These are phyloP conservation scores for Candida alai DNA, from an alignment of 805 yeast genomes.

Conservation along the genomic window DNA sequence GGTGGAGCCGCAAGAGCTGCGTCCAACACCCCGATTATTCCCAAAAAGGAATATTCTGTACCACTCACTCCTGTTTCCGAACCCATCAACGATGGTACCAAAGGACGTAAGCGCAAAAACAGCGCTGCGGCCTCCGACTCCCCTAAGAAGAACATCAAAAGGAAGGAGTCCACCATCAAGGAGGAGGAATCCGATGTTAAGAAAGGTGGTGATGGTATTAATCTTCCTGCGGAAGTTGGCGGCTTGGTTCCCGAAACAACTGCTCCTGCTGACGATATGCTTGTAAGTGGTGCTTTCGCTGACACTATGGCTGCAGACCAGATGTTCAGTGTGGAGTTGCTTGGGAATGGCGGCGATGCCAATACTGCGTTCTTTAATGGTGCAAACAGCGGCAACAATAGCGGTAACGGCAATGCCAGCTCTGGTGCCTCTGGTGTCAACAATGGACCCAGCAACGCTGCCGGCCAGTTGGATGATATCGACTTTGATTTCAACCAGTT, in stretches of 20 bases:
- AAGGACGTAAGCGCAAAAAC: conserved; percentile 27
- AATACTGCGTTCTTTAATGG: background rate
- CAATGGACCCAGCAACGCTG: conserved; percentile 20
- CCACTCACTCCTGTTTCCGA: conserved; percentile 43
- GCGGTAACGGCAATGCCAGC: background rate
- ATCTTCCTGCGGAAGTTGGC: too few relatives aligned
- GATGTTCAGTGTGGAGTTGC: conserved; percentile 33
- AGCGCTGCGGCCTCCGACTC: conserved; percentile 26
- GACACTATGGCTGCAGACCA: conserved; percentile 29
- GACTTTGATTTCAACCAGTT: conserved; percentile 43
- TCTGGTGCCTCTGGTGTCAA: conserved; percentile 11
- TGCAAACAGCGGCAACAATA: background rate
- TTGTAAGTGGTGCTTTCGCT: conserved; percentile 26
- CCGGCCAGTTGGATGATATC: conserved; percentile 37
- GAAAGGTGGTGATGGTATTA: conserved; percentile 6
- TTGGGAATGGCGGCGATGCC: conserved; percentile 14
- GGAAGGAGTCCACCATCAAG: conserved; percentile 18
- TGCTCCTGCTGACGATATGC: conserved; percentile 3
- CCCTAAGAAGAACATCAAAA: conserved; percentile 26
- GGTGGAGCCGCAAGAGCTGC: conserved; percentile 14
- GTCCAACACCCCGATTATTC: conserved; percentile 20
- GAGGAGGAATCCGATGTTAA: conserved; percentile 16
- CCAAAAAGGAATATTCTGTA: conserved; percentile 35
- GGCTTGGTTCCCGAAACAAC: conserved; percentile 13
- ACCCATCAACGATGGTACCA: conserved; percentile 19